Base-by-base conservation (phyloP, 345 rosid species). In the Angophora floribunda region DNA sequence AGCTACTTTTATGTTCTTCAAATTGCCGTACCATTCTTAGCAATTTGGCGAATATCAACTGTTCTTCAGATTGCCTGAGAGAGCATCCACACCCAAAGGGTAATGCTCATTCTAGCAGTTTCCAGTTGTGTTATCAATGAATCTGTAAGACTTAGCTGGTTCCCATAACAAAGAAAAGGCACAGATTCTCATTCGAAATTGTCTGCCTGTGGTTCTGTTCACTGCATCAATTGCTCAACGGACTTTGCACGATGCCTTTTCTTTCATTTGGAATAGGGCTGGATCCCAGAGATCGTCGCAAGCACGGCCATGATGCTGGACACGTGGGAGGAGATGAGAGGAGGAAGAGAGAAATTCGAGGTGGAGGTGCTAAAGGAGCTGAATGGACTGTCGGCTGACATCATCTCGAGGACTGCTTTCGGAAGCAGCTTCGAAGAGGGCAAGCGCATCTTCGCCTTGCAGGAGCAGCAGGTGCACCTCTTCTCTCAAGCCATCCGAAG, bases 401-500 rank as follows among this genome's bases (percentile, higher is more conserved):
- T 95, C 21, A 95, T 97, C 80, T 96, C 99, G 57, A 93, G 95
- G 90, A 96, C 98, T 41, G 97, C 97, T 87, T 96, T 96, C 87
- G 99, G 98, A n/a, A 96, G 98, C 92, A 94, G 91, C 82, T 96
- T 91, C 53, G 94, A 96, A 86, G 96, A 96, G 92, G 99, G 99
- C 50, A 94, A 94, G 65, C 92, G 87, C 6, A 93, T 96, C 57
- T 97, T 97, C 53, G 61, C 90, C 67, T 82, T 97, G 51, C 99
- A 96, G 86, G 98, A 97, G 90, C 92, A 93, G 65, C 96, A 95
- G 93, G 93, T 89, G 92, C 91, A 89, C 87, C 95, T 96, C 28
- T 91, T 92, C 87, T 90, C 94, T 53, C 85, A 87, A 9, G 96
- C 97, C 89, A 21, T 94, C 4, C 90, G 94, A 93, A 95, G 93